Base-by-base conservation (phyloP, 2,329 filamentous ascomycete genomes). In the Ophiostoma australiae region DNA sequence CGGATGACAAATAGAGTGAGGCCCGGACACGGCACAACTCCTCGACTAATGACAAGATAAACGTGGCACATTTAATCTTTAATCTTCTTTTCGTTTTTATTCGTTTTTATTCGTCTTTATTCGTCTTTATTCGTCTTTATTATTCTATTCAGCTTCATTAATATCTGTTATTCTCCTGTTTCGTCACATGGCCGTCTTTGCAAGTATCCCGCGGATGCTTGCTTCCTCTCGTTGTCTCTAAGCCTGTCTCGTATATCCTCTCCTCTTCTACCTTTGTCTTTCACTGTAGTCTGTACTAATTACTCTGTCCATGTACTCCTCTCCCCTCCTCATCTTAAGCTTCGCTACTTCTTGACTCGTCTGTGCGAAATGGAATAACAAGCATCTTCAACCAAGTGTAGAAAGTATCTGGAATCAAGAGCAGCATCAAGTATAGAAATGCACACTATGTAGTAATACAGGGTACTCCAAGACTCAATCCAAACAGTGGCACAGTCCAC, bases 11-110 rank as follows among this genome's bases (percentile, higher is more conserved):
- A 58, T 58, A 27, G 52, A 58, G 52, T 58, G 52, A 58, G 52
- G 27, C 52, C 52, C 52, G 52, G 52, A 58, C n/a, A 58, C 52
- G 52, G 52, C 52, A 58, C 52, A 58, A 58, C 52, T 58, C n/a
- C 15, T 58, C 23, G 23, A 13, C 52, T 15, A 58, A 48, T 48
- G 44, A n/a, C 44, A 58, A 23, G 23, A 58, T 27, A 27, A 58
- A 27, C 52, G 52, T 58, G 52, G 52, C 52, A n/a, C n/a, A n/a
- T 58, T 58, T 58, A 58, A 27, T 23, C 52, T 27, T 23, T 31
- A 31, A 31, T 31, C 27, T 31, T 31, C 27, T 31, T 31, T n/a
- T 11, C n/a, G 3, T 31, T 3, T 31, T 13, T n/a, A 6, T 15
- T 48, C 4, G 15, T 41, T 6, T 17, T 3, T 31, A 31, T 31